Evolutionary conservation across 2,329 filamentous ascomycete genomes (phyloP), one percentile per base, ranked within the genome.

Genomic region (Penicillium italicum): DNA sequence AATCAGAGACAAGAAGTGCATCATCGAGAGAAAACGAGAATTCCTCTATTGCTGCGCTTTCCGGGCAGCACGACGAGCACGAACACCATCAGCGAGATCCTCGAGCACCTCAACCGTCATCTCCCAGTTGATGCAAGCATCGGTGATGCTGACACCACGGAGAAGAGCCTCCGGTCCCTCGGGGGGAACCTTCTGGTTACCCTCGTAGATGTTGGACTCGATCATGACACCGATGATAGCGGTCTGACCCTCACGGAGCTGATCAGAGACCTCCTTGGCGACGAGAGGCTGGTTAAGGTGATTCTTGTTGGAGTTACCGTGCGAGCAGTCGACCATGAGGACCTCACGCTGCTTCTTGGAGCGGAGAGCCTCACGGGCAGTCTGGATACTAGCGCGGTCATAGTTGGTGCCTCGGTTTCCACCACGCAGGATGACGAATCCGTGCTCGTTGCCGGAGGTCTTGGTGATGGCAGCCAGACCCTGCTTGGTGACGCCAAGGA

Each of bases 321-420:
- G 94, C 22, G 92, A 97, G 82, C 94, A 99, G 77, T 99, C 94
- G 56, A 99, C 86, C 94, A 99, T 99, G 78, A 99, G 88, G 61
- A 92, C 88, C 76, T 91, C 83, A 69, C 87, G 88, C 73, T 94
- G 88, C 57, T 86, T 86, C 84, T 96, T 96, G 77, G 90, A 88
- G 62, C 76, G 79, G 68, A 99, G 77, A 2, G 85, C 85, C 72
- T 92, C 89, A 74, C 93, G 90, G 28, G 89, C 89, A 50, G 80
- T 80, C 73, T 87, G 84, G 65, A 99, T 89, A 72, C 82, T 95
- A 66, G 89, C 88, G 69, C 85, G 86, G 79, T 97, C 92, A 74
- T 86, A 99, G 81, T 99, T 99, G 65, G 94, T 91, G 12, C 94
- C 94, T 75, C 86, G 90, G 69, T 85, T 93, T 61, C 94, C 94